A percentile compares a stretch with the other conserved stretches of the same genome.
These are phyloP conservation scores for Bocquillonia castaneifolia DNA, from an alignment of 441 rosid species.

Conservation along the genomic window DNA sequence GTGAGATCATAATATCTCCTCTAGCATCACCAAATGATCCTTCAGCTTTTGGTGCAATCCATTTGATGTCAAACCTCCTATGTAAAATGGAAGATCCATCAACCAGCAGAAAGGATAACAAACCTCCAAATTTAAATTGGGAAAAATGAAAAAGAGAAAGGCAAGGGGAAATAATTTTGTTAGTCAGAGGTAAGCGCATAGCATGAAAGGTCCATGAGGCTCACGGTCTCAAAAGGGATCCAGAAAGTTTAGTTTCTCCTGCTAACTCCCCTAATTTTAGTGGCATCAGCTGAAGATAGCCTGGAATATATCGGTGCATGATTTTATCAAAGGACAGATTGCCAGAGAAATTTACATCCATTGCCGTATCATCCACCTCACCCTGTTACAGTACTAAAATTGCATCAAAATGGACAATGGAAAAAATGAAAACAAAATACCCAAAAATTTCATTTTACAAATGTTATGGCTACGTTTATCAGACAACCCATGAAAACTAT, in stretches of 20 bases:
- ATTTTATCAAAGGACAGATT: slow-evolving; percentile 76
- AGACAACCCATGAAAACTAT: slow-evolving; percentile 10
- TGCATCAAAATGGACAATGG: slow-evolving; percentile 26
- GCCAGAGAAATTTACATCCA: slow-evolving; percentile 95
- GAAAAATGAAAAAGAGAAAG: slow-evolving; percentile 16
- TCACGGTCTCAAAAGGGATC: slow-evolving; percentile 95
- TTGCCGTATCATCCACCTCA: slow-evolving; percentile 88
- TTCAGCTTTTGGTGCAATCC: slow-evolving; percentile 98
- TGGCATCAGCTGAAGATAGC: slow-evolving; percentile 57
- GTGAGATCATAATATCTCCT: slow-evolving; percentile 92
- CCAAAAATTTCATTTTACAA: not conserved
- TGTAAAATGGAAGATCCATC: slow-evolving; percentile 22
- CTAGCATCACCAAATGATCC: slow-evolving; percentile 97
- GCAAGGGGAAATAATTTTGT: slow-evolving; percentile 14
- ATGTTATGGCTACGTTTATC: slow-evolving; percentile 9
- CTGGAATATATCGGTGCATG: slow-evolving; percentile 70
- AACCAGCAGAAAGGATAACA: slow-evolving; percentile 22
- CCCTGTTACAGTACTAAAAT: slow-evolving; percentile 47
- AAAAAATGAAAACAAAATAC: slow-evolving; percentile 14
- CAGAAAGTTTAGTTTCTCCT: slow-evolving; percentile 97
- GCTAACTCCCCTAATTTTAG: slow-evolving; percentile 82
- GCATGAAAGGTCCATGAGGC: slow-evolving; percentile 28
- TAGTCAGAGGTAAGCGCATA: slow-evolving; percentile 5
- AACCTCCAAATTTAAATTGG: slow-evolving; percentile 15
- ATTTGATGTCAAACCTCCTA: slow-evolving; percentile 97